Conservation (phyloP, 805 yeast species). For the Blastobotrys mokoenaii region DNA sequence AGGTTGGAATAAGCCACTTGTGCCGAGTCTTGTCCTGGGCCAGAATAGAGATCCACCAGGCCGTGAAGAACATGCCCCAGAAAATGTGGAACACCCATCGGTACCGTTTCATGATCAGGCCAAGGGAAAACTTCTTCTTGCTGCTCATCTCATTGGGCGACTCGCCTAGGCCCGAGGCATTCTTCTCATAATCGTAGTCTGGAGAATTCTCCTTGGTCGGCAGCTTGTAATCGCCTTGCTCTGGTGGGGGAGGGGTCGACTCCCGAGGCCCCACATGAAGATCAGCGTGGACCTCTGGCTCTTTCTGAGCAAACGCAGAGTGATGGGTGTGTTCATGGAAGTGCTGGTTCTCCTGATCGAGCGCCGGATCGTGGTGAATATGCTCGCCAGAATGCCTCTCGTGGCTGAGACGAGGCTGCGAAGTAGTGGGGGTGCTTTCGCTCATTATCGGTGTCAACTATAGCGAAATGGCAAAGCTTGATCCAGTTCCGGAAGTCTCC, state of each 20-base stretch:
- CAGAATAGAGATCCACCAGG: slow-evolving; percentile 50
- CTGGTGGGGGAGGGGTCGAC: slow-evolving; percentile 9
- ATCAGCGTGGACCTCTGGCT: slow-evolving; percentile 10
- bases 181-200: slow-evolving; percentile 2
- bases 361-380: slow-evolving; percentile 23
- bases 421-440: neutral
- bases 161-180: slow-evolving; percentile 3
- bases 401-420: no score
- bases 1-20: slow-evolving; percentile 51
- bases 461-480: neutral
- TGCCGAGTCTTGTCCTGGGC: slow-evolving; percentile 42
- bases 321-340: slow-evolving; percentile 25
- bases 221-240: slow-evolving; percentile 5
- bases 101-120: slow-evolving; percentile 7
- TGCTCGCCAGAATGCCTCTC: neutral
- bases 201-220: neutral
- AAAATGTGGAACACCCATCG: slow-evolving; percentile 20
- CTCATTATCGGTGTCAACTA: neutral
- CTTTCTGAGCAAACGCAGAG: slow-evolving; percentile 19
- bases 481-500: neutral
- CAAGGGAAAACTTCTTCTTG: neutral
- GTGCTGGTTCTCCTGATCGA: slow-evolving; percentile 28
- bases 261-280: slow-evolving; percentile 10
- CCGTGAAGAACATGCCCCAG: slow-evolving; percentile 37
- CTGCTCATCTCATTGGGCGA: slow-evolving; percentile 3